Base-by-base conservation (phyloP, 1,284 basidiomycete genomes). In the Gomphus bonarii region DNA sequence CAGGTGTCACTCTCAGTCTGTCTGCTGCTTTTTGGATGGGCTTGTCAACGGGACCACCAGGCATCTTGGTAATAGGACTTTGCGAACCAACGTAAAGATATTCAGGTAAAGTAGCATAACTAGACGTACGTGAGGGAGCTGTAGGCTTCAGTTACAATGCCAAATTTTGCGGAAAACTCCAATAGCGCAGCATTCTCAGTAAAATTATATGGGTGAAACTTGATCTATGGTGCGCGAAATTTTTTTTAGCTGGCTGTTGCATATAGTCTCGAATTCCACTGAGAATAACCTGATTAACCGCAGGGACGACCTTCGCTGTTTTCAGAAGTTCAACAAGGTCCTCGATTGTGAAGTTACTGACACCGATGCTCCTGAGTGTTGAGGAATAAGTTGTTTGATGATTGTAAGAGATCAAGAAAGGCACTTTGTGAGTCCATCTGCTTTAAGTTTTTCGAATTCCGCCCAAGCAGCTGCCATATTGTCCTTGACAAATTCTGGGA, bases 11-110 rank as follows among this genome's bases (percentile, higher is more conserved):
- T 6, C 76, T 73, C 11, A 83, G 71, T n/a, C 79, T 73, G 49
- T 74, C 64, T 0, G 85, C 82, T 44, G 84, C 82, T 25, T 72
- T 71, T 20, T 76, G 68, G 25, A 91, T 66, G 0, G 79, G 77
- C 33, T 71, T 73, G 65, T 89, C 86, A n/a, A 91, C 80, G 0
- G 87, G 81, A 3, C 88, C 88, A 3, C 84, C 84, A 1, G 86
- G 81, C 52, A 72, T 71, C 35, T 68, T 74, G 0, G 86, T 90
- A 50, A 91, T 77, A 0, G 88, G 84, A 40, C 82, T 82, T 54
- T n/a, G 1, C 1, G 20, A 49, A n/a, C 10, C 38, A 28, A 2
- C 35, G 30, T 44, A 22, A 54, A 48, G 16, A 36, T 36, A 42
- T 49, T 54, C 38, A 36, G 35, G 28, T 31, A 48, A 18, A 31